Conservation (phyloP, 768 basidiomycete genomes). For the Crassisporium funariophilum region DNA sequence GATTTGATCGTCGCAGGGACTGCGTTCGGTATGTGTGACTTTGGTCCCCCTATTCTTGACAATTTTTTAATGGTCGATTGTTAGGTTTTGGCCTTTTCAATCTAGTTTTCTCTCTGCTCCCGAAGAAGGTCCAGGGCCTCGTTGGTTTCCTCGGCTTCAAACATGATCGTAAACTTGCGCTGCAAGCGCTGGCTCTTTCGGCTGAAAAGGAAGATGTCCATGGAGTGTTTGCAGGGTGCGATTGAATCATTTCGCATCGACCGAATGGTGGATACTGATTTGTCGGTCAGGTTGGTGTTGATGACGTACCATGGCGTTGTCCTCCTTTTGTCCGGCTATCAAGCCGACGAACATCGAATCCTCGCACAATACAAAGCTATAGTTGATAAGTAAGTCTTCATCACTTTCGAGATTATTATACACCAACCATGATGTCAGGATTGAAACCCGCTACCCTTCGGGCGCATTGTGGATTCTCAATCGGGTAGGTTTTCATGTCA, state of each 20-base stretch:
- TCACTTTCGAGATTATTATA: neutral
- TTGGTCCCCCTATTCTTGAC: slow-evolving; percentile 33
- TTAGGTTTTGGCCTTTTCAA: slow-evolving; percentile 71
- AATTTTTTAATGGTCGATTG: slow-evolving; percentile 18
- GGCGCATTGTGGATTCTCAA: slow-evolving; percentile 79
- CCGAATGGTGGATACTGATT: neutral
- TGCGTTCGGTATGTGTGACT: slow-evolving; percentile 56
- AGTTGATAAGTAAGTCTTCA: slow-evolving; percentile 57
- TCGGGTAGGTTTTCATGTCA: slow-evolving; percentile 40
- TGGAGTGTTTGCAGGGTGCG: slow-evolving; percentile 74
- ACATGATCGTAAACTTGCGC: slow-evolving; percentile 66
- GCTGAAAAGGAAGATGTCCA: slow-evolving; percentile 72
- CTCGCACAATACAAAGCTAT: slow-evolving; percentile 64
- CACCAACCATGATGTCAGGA: no score
- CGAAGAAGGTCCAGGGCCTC: slow-evolving; percentile 68
- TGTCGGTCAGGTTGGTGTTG: slow-evolving; percentile 55
- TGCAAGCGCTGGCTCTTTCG: slow-evolving; percentile 68
- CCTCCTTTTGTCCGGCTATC: slow-evolving; percentile 71
- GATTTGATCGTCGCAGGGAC: slow-evolving; percentile 75
- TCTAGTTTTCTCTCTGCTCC: slow-evolving; percentile 75
- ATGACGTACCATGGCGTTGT: slow-evolving; percentile 83
- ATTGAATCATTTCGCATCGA: slow-evolving; percentile 8
- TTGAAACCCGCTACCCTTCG: slow-evolving; percentile 59
- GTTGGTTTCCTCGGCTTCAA: slow-evolving; percentile 80
- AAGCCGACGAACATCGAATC: slow-evolving; percentile 69